These are phyloP conservation scores for Tricladium varicosporioides DNA, from an alignment of 2,329 filamentous ascomycete species.

Conservation along the genomic window DNA sequence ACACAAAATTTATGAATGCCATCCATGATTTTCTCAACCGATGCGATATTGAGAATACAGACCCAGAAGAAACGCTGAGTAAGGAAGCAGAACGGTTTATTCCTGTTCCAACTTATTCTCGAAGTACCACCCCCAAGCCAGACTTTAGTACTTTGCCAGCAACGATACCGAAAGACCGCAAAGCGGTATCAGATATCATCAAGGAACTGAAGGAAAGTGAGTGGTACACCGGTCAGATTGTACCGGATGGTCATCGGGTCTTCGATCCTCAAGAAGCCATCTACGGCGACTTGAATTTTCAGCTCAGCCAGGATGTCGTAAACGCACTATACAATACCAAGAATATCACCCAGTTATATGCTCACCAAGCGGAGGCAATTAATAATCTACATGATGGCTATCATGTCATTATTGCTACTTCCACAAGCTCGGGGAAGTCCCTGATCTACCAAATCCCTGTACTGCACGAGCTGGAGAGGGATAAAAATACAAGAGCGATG, in stretches of 20 bases:
- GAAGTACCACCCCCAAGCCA: slow-evolving; percentile 35
- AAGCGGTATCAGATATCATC: slow-evolving; percentile 80
- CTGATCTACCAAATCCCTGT: slow-evolving; percentile 97
- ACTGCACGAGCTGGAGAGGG: slow-evolving; percentile 77
- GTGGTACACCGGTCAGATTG: slow-evolving; percentile 91
- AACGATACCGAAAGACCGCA: slow-evolving; percentile 76
- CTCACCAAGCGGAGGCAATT: slow-evolving; percentile 91
- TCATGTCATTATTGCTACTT: slow-evolving; percentile 90
- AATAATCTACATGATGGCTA: slow-evolving; percentile 80
- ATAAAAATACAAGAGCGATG: slow-evolving; percentile 78
- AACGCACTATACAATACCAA: slow-evolving; percentile 93
- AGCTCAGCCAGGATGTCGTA: slow-evolving; percentile 87
- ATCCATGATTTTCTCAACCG: slow-evolving; percentile 74
- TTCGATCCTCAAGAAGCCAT: slow-evolving; percentile 82
- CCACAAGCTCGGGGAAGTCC: slow-evolving; percentile 94
- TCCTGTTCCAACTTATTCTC: slow-evolving; percentile 54
- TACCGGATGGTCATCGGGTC: slow-evolving; percentile 86
- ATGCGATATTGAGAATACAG: slow-evolving; percentile 61
- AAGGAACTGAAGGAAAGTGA: slow-evolving; percentile 76
- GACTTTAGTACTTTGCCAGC: slow-evolving; percentile 54
- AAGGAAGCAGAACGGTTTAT: slow-evolving; percentile 58
- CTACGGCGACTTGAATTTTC: slow-evolving; percentile 80
- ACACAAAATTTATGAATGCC: slow-evolving; percentile 76
- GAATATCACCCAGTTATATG: slow-evolving; percentile 81
- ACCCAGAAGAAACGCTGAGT: slow-evolving; percentile 66